Evolutionary conservation across 129 eudicot genomes (phyloP), one percentile per base, ranked within the genome.

Genomic region (Pulicaria dysenterica): DNA sequence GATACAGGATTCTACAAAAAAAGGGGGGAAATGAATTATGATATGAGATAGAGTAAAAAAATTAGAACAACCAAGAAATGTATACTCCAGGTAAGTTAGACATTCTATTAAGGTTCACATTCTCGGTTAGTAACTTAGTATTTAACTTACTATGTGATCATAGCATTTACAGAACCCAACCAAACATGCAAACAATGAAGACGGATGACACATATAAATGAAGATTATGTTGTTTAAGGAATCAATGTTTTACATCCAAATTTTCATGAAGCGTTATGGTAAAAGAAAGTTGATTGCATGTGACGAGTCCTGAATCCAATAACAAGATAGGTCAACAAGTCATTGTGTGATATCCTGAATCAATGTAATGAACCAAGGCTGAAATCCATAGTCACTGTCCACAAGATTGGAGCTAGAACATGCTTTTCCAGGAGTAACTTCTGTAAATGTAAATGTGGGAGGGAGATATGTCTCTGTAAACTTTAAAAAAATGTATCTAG

Each of bases 1-100:
- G 89, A 79, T 67, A 87, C 70, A 11, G 98, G 98, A 73, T 81
- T 73, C 98, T 94, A 88, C 66, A 68, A 70, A 61, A 53, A 14
- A n/a, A 15, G n/a, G 42, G 38, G 7, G 8, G 34, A 12, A 51
- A 47, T 31, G n/a, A 31, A 31, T 31, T 57, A 10, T 45, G 36
- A 63, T 54, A 55, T 49, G 64, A 50, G 31, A n/a, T 16, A 61
- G 47, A 61, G 17, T 73, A 50, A 13, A 50, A 45, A 14, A 42
- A 34, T 37, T 13, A 31, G 63, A 39, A 50, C 24, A 24, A 15
- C 42, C 54, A 49, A 68, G 41, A 55, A 51, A 64, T 63, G 31
- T 64, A 8, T n/a, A 47, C 15, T 61, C 36, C 37, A 53, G 54
- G 69, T 59, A 59, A 61, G 48, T 14, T 59, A 45, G 2, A 45